Evolutionary conservation across 768 basidiomycete genomes (phyloP).

Genomic region (Rhodotorula paludigena): DNA sequence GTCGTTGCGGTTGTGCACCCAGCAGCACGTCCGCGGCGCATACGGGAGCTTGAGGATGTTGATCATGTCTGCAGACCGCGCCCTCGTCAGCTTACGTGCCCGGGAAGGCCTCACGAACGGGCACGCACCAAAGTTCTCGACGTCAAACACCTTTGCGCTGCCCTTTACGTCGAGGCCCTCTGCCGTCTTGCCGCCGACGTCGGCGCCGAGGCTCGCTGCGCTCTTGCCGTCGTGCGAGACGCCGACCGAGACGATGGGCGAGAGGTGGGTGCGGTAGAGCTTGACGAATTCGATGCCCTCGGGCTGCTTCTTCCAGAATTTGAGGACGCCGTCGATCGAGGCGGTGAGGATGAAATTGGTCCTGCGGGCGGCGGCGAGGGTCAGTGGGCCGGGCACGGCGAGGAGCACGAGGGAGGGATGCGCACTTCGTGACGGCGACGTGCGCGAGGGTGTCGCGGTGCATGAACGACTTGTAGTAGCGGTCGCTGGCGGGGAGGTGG

Average conservation of each 20-base stretch:
- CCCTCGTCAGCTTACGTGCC: not conserved
- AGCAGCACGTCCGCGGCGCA: constrained; percentile 81
- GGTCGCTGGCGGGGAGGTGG: constrained; percentile 82
- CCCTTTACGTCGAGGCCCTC: constrained; percentile 49
- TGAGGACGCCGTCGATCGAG: constrained; percentile 88
- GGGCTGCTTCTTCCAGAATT: constrained; percentile 98
- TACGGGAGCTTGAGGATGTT: constrained; percentile 90
- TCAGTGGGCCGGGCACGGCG: not conserved
- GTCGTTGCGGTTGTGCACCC: constrained; percentile 86
- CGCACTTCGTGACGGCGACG: constrained; percentile 78
- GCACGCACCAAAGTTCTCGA: constrained; percentile 86
- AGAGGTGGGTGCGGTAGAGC: constrained; percentile 87
- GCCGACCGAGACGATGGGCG: constrained; percentile 69
- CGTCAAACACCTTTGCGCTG: constrained; percentile 91
- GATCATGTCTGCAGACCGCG: constrained; percentile 74
- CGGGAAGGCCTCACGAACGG: too few relatives aligned
- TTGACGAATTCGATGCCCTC: constrained; percentile 95
- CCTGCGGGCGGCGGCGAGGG: constrained; percentile 49
- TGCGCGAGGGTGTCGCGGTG: constrained; percentile 89
- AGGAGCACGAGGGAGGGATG: not conserved
- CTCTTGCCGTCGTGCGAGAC: constrained; percentile 86
- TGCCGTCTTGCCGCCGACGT: constrained; percentile 45
- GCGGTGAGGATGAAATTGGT: constrained; percentile 92
- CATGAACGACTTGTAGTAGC: constrained; percentile 98
- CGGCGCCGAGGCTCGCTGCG: constrained; percentile 86